These are phyloP conservation scores for Posidonia oceanica DNA, from an alignment of 116 monocot genomes.

Conservation along the genomic window DNA sequence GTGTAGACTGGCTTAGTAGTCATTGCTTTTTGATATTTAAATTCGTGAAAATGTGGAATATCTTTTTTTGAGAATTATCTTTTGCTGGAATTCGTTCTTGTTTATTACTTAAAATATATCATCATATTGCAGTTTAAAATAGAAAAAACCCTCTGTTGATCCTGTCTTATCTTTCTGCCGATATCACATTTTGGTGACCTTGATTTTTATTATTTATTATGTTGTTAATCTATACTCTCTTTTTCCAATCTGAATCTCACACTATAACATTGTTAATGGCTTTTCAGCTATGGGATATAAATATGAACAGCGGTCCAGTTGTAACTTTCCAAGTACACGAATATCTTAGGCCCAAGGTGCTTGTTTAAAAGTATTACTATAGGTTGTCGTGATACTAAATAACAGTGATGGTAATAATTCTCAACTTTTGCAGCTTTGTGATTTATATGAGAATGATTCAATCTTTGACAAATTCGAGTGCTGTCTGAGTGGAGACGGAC, in stretches of 20 bases:
- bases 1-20: no score
- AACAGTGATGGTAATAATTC: not conserved
- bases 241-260: not conserved
- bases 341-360: constrained; percentile 76
- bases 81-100: no score
- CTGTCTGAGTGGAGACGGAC: constrained; percentile 78
- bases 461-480: constrained; percentile 96
- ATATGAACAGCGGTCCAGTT: constrained; percentile 88
- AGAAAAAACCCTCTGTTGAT: no score
- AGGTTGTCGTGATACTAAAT: not conserved
- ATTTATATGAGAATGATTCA: constrained; percentile 87
- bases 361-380: not conserved
- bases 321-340: constrained; percentile 86
- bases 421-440: constrained; percentile 43
- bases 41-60: no score
- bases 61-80: no score
- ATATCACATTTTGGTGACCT: no score
- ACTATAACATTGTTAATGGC: constrained; percentile 3
- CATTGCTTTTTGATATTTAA: no score
- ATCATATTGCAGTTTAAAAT: no score
- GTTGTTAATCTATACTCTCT: not conserved
- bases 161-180: no score
- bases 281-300: constrained; percentile 64
- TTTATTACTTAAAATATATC: no score
- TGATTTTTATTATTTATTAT: no score